These are phyloP conservation scores for Scedosporium minutisporum DNA, from an alignment of 2,329 filamentous ascomycete genomes.

Conservation along the genomic window DNA sequence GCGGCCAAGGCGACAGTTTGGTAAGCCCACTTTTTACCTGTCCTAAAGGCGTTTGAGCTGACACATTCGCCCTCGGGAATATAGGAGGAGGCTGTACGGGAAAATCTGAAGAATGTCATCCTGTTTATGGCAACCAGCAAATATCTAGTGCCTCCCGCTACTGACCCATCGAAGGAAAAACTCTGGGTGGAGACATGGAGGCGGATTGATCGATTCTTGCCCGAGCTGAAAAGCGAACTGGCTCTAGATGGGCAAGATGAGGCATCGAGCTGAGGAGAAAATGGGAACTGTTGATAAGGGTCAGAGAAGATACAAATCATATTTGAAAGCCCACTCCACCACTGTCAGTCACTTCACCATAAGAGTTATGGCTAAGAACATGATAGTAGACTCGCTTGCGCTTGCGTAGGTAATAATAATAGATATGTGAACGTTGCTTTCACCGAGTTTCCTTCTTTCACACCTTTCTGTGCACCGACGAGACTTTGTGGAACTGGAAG, in stretches of 20 bases:
- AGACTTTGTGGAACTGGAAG: too few species aligned
- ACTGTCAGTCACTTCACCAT: too few species aligned
- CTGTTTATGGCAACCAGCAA: conserved; percentile 90
- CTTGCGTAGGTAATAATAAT: neutral
- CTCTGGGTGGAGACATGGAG: conserved; percentile 57
- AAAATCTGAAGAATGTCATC: conserved; percentile 91
- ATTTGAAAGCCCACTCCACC: too few species aligned
- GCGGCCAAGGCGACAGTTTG: conserved; percentile 80
- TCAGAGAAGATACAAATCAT: too few species aligned
- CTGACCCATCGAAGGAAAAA: conserved; percentile 43
- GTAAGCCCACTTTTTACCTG: conserved; percentile 39
- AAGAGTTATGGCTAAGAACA: too few species aligned
- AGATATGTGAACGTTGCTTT: neutral
- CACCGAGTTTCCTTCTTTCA: neutral
- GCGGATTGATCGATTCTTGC: conserved; percentile 54
- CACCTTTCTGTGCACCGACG: neutral
- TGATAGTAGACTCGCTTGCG: neutral
- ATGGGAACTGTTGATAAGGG: neutral
- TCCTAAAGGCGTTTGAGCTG: neutral
- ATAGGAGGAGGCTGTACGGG: conserved; percentile 87
- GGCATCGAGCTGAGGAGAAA: neutral
- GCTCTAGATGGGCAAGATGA: conserved; percentile 34
- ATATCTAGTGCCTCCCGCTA: conserved; percentile 63
- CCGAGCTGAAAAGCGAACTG: conserved; percentile 48
- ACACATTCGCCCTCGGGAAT: neutral